Evolutionary conservation across 1,284 basidiomycete genomes (phyloP).

Genomic region (Apiotrichum sp.): DNA sequence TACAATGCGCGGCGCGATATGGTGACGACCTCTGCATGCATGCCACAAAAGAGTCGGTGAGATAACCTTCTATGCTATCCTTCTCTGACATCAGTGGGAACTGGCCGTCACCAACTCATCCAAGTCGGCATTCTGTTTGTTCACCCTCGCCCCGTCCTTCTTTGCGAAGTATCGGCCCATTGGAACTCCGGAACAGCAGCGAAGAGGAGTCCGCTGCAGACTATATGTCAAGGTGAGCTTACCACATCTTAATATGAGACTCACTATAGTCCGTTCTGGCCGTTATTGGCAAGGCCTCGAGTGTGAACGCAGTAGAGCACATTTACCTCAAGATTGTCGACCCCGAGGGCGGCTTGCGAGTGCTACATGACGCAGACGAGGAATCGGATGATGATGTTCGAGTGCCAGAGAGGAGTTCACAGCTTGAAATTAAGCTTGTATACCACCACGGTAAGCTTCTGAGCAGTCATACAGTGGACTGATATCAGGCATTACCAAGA

Average conservation of each 20-base stretch:
- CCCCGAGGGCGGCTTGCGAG: slow-evolving; percentile 23
- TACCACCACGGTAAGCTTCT: slow-evolving; percentile 41
- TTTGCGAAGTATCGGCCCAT: slow-evolving; percentile 33
- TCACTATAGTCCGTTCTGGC: slow-evolving; percentile 39
- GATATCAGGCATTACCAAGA: slow-evolving; percentile 40
- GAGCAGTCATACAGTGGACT: background rate
- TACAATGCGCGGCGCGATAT: slow-evolving; percentile 44
- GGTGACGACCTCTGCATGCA: slow-evolving; percentile 46
- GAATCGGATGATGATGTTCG: slow-evolving; percentile 12
- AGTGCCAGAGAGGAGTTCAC: slow-evolving; percentile 4
- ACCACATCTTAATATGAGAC: background rate
- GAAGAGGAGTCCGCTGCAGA: slow-evolving; percentile 38
- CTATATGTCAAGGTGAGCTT: slow-evolving; percentile 41
- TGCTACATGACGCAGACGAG: slow-evolving; percentile 6
- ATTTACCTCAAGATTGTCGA: slow-evolving; percentile 42
- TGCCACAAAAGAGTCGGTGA: slow-evolving; percentile 32
- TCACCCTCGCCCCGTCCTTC: slow-evolving; percentile 36
- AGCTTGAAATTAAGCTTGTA: slow-evolving; percentile 33
- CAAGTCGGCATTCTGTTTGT: slow-evolving; percentile 43
- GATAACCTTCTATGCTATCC: background rate
- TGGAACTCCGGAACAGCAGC: slow-evolving; percentile 22
- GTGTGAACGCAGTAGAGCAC: slow-evolving; percentile 34
- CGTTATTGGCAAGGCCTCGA: slow-evolving; percentile 36
- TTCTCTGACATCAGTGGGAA: slow-evolving; percentile 32
- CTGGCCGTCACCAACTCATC: slow-evolving; percentile 41